Evolutionary conservation across 768 basidiomycete species (phyloP).

Genomic region (Boletus sp.): DNA sequence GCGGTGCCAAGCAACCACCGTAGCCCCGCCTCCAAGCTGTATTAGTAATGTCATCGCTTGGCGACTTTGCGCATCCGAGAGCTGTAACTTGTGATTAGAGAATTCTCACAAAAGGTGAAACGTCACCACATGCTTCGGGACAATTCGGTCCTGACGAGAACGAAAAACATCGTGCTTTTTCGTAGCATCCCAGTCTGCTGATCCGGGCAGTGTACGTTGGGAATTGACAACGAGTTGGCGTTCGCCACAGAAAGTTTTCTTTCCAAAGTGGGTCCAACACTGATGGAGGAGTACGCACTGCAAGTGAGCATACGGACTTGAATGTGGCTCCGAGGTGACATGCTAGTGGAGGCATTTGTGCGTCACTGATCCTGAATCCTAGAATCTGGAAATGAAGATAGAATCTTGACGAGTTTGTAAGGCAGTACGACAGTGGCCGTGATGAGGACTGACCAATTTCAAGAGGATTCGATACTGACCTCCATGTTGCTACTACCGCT

Average conservation of each 20-base stretch:
- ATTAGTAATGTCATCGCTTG: neutral
- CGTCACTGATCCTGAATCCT: neutral
- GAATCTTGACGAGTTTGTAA: neutral
- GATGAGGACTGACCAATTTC: neutral
- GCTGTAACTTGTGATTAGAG: neutral
- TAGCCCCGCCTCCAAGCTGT: neutral
- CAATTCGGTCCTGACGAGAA: neutral
- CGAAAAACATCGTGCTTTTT: neutral
- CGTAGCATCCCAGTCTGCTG: neutral
- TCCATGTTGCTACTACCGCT: neutral
- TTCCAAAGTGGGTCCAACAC: neutral
- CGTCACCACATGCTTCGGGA: neutral
- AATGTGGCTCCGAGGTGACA: neutral
- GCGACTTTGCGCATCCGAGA: no score
- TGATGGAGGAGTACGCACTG: neutral
- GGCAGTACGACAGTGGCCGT: neutral
- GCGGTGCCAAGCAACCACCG: neutral
- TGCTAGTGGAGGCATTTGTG: neutral
- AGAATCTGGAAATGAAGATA: neutral
- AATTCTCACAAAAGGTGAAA: neutral
- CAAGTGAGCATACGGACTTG: neutral
- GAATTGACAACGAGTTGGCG: no score
- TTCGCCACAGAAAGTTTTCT: no score
- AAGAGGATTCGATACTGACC: neutral
- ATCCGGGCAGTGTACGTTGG: neutral